Percentiles rank a stretch among this genome's conserved stretches.
These are phyloP conservation scores for Kwoniella newhampshirensis DNA, from an alignment of 768 basidiomycete genomes.

Conservation along the genomic window DNA sequence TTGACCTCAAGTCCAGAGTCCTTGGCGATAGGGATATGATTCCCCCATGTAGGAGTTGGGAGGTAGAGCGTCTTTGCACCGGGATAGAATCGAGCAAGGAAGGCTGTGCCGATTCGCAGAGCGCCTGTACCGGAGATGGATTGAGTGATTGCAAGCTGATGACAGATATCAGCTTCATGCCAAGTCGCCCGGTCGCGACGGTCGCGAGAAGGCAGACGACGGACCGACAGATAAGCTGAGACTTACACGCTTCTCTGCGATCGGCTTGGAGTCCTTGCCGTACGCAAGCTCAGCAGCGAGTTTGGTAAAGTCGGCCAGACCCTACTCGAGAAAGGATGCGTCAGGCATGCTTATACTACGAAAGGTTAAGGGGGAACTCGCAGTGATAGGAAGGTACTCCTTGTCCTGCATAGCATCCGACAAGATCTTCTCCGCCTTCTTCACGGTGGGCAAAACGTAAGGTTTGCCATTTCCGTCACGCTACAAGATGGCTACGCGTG, in stretches of 20 bases:
- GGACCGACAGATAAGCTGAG: conserved; percentile 5
- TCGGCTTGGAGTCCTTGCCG: conserved; percentile 71
- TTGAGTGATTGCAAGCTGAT: conserved; percentile 79
- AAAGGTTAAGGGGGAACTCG: conserved; percentile 14
- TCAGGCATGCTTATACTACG: background rate
- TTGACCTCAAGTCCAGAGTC: conserved; percentile 85
- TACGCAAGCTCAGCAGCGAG: conserved; percentile 84
- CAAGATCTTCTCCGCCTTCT: conserved; percentile 70
- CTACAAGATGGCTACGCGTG: conserved; percentile 21
- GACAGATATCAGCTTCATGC: background rate
- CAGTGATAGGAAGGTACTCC: conserved; percentile 92
- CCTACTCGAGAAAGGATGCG: conserved; percentile 49
- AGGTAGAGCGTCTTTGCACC: conserved; percentile 72
- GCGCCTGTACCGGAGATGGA: conserved; percentile 98
- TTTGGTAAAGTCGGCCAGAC: conserved; percentile 78
- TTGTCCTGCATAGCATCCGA: conserved; percentile 74
- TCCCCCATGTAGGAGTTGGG: conserved; percentile 94
- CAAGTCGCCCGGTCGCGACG: background rate
- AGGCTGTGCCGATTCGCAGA: conserved; percentile 88
- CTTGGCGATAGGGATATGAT: conserved; percentile 84
- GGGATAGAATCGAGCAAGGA: conserved; percentile 81
- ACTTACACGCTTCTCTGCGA: conserved; percentile 66
- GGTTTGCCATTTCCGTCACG: conserved; percentile 93
- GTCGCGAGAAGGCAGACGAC: background rate
- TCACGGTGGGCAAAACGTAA: conserved; percentile 83